These are phyloP conservation scores for Phoenix dactylifera DNA, from an alignment of 176 grass and related monocot species.

Conservation along the genomic window DNA sequence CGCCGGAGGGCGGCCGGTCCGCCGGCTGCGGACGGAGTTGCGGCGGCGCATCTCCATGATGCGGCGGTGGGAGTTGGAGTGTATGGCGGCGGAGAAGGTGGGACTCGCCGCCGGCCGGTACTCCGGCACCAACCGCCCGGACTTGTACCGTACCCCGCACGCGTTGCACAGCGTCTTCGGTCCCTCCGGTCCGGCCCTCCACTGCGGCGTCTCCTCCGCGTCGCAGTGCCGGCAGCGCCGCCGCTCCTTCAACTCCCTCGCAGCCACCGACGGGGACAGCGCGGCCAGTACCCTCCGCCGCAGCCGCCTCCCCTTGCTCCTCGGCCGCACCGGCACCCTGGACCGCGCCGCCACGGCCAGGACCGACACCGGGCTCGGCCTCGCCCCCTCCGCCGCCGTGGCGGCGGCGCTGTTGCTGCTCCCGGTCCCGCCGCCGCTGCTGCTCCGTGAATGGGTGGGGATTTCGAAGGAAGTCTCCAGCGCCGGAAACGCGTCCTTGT, in stretches of 20 bases:
- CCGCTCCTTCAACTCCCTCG: not conserved
- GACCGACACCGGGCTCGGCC: not conserved
- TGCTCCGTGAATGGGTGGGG: not conserved
- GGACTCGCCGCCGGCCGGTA: constrained; percentile 84
- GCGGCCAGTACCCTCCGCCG: constrained; percentile 25
- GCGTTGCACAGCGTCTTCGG: constrained; percentile 87
- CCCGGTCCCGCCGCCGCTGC: constrained; percentile 1
- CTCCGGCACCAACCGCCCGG: constrained; percentile 65
- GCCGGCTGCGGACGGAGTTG: not conserved
- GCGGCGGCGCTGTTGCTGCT: not conserved
- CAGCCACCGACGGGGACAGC: not conserved
- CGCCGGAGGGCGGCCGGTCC: constrained; percentile 1
- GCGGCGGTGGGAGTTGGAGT: constrained; percentile 86
- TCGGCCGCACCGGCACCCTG: constrained; percentile 23
- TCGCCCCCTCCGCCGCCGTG: not conserved
- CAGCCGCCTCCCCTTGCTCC: constrained; percentile 43
- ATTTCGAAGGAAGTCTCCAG: constrained; percentile 43
- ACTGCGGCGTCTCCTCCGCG: constrained; percentile 68
- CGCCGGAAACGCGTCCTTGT: constrained; percentile 75
- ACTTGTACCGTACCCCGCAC: constrained; percentile 75
- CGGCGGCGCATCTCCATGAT: constrained; percentile 60
- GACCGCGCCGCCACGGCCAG: not conserved
- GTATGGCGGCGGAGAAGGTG: constrained; percentile 48
- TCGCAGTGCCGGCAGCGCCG: constrained; percentile 64
- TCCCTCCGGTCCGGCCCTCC: constrained; percentile 60